These are phyloP conservation scores for Candida palmyrensis DNA, from an alignment of 805 yeast genomes.

Conservation along the genomic window DNA sequence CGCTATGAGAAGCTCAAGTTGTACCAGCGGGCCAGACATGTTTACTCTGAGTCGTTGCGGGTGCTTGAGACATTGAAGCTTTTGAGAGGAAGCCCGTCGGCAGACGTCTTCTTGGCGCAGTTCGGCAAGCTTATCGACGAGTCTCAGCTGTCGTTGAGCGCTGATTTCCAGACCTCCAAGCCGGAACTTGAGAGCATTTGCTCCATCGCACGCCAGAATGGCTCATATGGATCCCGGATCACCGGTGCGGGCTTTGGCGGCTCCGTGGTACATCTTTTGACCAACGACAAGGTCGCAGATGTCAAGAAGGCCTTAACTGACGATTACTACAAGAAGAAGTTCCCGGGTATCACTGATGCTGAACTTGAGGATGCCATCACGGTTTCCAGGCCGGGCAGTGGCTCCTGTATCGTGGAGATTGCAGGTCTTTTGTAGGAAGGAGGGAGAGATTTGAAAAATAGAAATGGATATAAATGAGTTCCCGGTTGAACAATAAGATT, in stretches of 20 bases:
- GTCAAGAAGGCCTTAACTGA: conserved; percentile 40
- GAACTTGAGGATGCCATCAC: conserved; percentile 49
- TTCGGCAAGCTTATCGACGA: conserved; percentile 56
- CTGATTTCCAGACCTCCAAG: conserved; percentile 50
- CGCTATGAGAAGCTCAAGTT: conserved; percentile 51
- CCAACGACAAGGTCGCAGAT: conserved; percentile 31
- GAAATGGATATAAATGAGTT: too few relatives aligned
- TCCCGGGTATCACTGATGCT: conserved; percentile 43
- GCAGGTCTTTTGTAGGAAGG: too few relatives aligned
- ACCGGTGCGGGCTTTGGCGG: conserved; percentile 85
- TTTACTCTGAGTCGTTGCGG: conserved; percentile 54
- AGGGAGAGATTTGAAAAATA: too few relatives aligned
- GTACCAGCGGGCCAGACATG: conserved; percentile 57
- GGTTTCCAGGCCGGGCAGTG: conserved; percentile 51
- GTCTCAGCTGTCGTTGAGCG: conserved; percentile 50
- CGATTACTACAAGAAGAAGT: conserved; percentile 46
- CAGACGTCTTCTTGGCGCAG: conserved; percentile 29
- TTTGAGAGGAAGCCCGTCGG: conserved; percentile 22
- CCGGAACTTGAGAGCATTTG: conserved; percentile 51
- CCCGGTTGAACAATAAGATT: too few relatives aligned
- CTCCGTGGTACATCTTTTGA: conserved; percentile 59
- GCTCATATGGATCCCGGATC: conserved; percentile 63
- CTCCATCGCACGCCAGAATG: conserved; percentile 47
- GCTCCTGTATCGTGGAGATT: conserved; percentile 29
- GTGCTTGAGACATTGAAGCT: conserved; percentile 47